These are phyloP conservation scores for Juglanconis juglandina DNA, from an alignment of 2,329 filamentous ascomycete genomes.

Conservation along the genomic window DNA sequence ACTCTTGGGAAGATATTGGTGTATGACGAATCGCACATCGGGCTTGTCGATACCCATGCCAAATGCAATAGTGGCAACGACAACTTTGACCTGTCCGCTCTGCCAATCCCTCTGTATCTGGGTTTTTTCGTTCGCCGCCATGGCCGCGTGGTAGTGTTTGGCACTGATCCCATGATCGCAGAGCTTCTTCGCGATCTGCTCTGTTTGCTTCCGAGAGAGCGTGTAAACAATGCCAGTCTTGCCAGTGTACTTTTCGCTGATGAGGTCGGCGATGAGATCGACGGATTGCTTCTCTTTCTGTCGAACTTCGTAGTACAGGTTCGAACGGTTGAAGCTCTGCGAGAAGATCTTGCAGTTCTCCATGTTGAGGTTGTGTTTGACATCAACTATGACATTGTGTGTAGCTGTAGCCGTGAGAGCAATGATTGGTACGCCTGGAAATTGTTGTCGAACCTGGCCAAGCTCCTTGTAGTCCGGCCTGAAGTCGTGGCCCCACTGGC, in stretches of 20 bases:
- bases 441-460: conserved; percentile 67
- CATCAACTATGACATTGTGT: conserved; percentile 84
- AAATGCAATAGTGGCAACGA: conserved; percentile 97
- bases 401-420: conserved; percentile 95
- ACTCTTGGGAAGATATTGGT: conserved; percentile 89
- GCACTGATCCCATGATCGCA: conserved; percentile 64
- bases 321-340: conserved; percentile 96
- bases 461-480: conserved; percentile 91
- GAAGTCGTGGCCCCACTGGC: conserved; percentile 98
- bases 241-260: conserved; percentile 64
- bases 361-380: conserved; percentile 88
- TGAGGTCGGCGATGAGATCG: conserved; percentile 58
- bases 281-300: conserved; percentile 62
- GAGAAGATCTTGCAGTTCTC: conserved; percentile 72
- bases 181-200: conserved; percentile 72
- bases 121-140: conserved; percentile 65
- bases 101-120: conserved; percentile 81
- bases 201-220: conserved; percentile 77
- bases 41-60: conserved; percentile 99
- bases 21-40: conserved; percentile 93
- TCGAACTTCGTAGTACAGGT: conserved; percentile 83
- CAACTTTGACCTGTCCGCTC: conserved; percentile 72
- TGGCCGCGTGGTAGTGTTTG: conserved; percentile 79
- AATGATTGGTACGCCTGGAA: conserved; percentile 82
- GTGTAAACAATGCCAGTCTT: conserved; percentile 93